Conservation (phyloP, 2,329 filamentous ascomycete species). For the Lachnellula occidentalis region DNA sequence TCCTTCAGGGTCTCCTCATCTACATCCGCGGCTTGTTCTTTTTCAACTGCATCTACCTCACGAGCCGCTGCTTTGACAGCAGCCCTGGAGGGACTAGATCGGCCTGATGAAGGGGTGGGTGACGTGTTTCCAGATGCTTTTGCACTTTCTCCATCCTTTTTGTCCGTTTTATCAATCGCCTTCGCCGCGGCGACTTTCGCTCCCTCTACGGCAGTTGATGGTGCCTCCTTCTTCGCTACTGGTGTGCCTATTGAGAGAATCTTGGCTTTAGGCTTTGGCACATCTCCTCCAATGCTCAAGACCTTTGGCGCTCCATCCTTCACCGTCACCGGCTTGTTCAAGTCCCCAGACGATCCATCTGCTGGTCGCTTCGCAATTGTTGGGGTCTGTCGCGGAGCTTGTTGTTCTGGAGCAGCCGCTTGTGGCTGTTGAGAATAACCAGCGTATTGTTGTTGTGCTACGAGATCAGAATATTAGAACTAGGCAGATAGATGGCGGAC, state of each 20-base stretch:
- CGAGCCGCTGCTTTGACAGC: conserved; percentile 51
- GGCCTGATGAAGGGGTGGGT: conserved; percentile 75
- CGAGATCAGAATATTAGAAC: conserved; percentile 6
- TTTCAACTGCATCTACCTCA: conserved; percentile 76
- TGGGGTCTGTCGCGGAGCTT: conserved; percentile 43
- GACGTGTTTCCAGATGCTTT: conserved; percentile 66
- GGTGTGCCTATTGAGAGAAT: conserved; percentile 70
- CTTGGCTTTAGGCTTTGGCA: conserved; percentile 53
- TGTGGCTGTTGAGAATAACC: conserved; percentile 49
- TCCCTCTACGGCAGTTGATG: conserved; percentile 57
- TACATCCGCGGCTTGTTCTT: conserved; percentile 64
- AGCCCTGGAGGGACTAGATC: conserved; percentile 68
- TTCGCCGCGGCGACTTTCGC: conserved; percentile 83
- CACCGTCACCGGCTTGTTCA: conserved; percentile 46
- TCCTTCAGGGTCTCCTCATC: conserved; percentile 84
- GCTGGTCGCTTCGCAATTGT: conserved; percentile 60
- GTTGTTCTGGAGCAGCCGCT: conserved; percentile 35
- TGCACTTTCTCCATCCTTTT: conserved; percentile 45
- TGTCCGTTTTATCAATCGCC: conserved; percentile 89
- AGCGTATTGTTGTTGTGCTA: conserved; percentile 47
- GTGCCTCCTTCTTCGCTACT: conserved; percentile 44
- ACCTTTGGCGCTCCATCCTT: conserved; percentile 59
- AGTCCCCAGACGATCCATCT: conserved; percentile 40
- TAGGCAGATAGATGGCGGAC: not conserved
- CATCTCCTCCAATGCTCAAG: conserved; percentile 56